A percentile compares a stretch with the other conserved stretches of the same genome.
These are phyloP conservation scores for Sporothrix euskadiensis DNA, from an alignment of 2,329 filamentous ascomycete genomes.

Conservation along the genomic window DNA sequence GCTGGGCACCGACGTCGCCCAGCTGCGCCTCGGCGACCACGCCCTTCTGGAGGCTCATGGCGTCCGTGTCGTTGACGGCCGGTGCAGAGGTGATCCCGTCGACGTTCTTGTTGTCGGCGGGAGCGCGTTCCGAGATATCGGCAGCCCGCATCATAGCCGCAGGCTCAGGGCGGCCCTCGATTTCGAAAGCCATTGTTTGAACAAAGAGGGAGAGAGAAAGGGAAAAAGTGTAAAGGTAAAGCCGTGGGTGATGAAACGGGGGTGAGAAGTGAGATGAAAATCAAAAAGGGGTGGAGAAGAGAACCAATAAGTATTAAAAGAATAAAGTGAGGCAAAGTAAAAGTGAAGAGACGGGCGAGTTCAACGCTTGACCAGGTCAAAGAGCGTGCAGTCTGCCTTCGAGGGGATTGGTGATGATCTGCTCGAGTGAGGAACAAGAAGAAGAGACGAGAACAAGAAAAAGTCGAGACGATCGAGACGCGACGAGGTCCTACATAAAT, in stretches of 20 bases:
- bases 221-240: not conserved
- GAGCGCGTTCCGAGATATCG: not conserved
- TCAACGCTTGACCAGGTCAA: constrained; percentile 11
- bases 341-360: not conserved
- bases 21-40: constrained; percentile 22
- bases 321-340: not conserved
- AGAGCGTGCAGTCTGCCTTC: constrained; percentile 10
- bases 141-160: constrained; percentile 14
- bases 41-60: constrained; percentile 25
- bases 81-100: constrained; percentile 14
- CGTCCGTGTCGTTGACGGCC: not conserved
- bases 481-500: constrained; percentile 6
- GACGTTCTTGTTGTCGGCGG: constrained; percentile 11
- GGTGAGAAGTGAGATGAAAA: not conserved
- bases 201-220: not conserved
- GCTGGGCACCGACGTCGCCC: constrained; percentile 24
- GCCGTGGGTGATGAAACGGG: not conserved
- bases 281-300: not conserved
- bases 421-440: not conserved
- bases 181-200: constrained; percentile 14
- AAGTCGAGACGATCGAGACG: not conserved
- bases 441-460: not conserved
- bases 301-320: not conserved
- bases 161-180: constrained; percentile 13
- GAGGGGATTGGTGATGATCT: constrained; percentile 2